A percentile compares a stretch with the other conserved stretches of the same genome.
phyloP scores from a whole-genome alignment of 2,329 filamentous ascomycete species.

The Fulvia fulva region DNA sequence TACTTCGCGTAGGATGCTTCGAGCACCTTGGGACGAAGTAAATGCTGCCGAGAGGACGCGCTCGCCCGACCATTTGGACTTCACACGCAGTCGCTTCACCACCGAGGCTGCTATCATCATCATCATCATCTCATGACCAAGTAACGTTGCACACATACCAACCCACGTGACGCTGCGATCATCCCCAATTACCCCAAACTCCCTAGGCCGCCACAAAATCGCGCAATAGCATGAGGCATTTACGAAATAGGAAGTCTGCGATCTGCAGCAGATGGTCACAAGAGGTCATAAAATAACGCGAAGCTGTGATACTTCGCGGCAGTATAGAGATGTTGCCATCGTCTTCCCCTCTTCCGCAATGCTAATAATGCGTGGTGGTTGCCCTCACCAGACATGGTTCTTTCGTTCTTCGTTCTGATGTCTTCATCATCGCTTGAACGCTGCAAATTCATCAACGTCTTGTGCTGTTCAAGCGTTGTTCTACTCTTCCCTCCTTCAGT shows the following conservation, averaged over 20 bases:
- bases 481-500: constrained; percentile 6
- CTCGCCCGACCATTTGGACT: too few species aligned
- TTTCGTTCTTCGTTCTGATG: background rate
- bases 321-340: constrained; percentile 7
- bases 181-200: background rate
- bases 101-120: too few species aligned
- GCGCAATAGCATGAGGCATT: constrained; percentile 6
- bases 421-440: constrained; percentile 13
- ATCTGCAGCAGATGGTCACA: too few species aligned
- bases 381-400: background rate
- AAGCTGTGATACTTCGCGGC: background rate
- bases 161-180: background rate
- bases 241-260: background rate
- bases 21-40: too few species aligned
- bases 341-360: background rate
- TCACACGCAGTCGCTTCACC: background rate
- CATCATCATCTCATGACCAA: background rate
- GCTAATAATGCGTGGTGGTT: background rate
- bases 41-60: too few species aligned
- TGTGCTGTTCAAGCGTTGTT: background rate
- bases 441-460: constrained; percentile 5
- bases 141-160: background rate
- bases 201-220: background rate
- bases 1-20: too few species aligned
- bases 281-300: background rate